phyloP scores from a whole-genome alignment of 768 basidiomycete genomes.

The Rubroboletus satanas region DNA sequence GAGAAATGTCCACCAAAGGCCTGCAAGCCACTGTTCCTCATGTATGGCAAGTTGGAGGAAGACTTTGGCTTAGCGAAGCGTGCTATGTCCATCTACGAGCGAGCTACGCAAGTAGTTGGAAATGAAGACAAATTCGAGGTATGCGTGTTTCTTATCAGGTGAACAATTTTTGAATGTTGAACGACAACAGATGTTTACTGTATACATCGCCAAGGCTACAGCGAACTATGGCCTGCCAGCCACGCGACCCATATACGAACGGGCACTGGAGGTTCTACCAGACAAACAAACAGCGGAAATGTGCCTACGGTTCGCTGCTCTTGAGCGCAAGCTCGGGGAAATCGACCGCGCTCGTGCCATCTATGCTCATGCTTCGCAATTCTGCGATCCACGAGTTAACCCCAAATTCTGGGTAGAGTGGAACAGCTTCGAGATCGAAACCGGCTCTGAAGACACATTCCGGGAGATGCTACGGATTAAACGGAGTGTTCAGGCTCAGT shows the following conservation, averaged over 20 bases:
- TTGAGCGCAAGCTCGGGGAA: conserved; percentile 97
- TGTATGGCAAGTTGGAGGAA: conserved; percentile 96
- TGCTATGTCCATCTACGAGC: conserved; percentile 93
- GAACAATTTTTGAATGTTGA: conserved; percentile 3
- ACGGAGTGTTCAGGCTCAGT: conserved; percentile 96
- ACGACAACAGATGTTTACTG: conserved; percentile 76
- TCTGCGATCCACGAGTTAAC: conserved; percentile 92
- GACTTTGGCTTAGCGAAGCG: conserved; percentile 93
- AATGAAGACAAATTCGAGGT: conserved; percentile 96
- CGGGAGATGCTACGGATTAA: conserved; percentile 93
- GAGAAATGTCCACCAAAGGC: conserved; percentile 95
- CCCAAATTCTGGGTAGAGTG: conserved; percentile 95
- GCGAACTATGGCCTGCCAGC: conserved; percentile 95
- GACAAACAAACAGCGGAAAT: conserved; percentile 95
- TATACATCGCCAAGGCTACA: conserved; percentile 97
- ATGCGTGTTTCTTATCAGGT: conserved; percentile 17
- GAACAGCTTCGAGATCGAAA: conserved; percentile 98
- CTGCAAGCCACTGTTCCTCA: conserved; percentile 90
- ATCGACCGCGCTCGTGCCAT: conserved; percentile 96
- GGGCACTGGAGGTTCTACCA: conserved; percentile 88
- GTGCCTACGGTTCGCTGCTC: conserved; percentile 92
- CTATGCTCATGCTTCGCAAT: conserved; percentile 96
- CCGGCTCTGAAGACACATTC: conserved; percentile 98
- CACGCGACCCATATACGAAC: conserved; percentile 93
- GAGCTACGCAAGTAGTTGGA: conserved; percentile 81